Conservation (phyloP, 31 red algal genomes). For the Bonnemaisonia californica region DNA sequence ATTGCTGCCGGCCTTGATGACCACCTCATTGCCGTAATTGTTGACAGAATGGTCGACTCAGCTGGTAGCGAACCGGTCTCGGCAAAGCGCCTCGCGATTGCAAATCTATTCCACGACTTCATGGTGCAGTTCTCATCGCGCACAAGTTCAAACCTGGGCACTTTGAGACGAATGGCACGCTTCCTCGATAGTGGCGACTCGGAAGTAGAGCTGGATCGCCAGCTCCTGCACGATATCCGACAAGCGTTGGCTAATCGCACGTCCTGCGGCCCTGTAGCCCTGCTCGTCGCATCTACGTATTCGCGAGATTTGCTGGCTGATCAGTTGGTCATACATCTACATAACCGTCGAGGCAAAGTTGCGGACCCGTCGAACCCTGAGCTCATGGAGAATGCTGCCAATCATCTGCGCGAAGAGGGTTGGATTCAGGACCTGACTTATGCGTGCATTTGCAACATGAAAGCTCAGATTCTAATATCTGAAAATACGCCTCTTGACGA, state of each 20-base stretch:
- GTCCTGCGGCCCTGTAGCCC: background rate
- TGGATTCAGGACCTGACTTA: conserved; percentile 57
- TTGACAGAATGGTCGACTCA: conserved; percentile 46
- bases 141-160: conserved; percentile 10
- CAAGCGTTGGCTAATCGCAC: conserved; percentile 1
- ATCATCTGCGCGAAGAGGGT: conserved; percentile 40
- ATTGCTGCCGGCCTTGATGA: conserved; percentile 36
- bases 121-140: conserved; percentile 12
- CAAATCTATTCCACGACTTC: conserved; percentile 67
- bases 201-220: conserved; percentile 2
- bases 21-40: conserved; percentile 17
- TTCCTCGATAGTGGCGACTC: conserved; percentile 26
- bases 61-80: conserved; percentile 22
- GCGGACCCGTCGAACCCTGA: conserved; percentile 12
- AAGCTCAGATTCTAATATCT: conserved; percentile 10
- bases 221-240: conserved; percentile 25
- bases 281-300: conserved; percentile 48
- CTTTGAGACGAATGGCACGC: conserved; percentile 45
- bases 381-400: conserved; percentile 29
- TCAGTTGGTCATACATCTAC: conserved; percentile 40
- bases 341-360: conserved; percentile 36
- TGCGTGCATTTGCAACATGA: conserved; percentile 55
- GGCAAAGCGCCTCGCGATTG: conserved; percentile 36
- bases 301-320: conserved; percentile 71
- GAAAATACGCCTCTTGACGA: conserved; percentile 6